Base-by-base conservation (phyloP, 83 land plant species). In the Thuja plicata region DNA sequence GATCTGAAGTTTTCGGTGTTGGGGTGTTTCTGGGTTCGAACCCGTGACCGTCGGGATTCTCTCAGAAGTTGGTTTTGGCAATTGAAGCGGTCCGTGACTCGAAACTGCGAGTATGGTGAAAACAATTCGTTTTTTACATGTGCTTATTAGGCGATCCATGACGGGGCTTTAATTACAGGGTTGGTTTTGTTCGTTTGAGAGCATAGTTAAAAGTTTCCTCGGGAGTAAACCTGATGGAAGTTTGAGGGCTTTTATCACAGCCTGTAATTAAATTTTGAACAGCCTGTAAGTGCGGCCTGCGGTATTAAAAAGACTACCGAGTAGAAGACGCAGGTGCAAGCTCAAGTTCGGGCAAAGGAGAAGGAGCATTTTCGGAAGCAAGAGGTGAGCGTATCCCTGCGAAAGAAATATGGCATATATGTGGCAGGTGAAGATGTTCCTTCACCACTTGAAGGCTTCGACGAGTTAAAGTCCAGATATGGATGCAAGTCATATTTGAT, bases 401-500 rank as follows among this genome's bases (percentile, higher is more conserved):
- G 97, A 55, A 98, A 98, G 96, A 94, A 94, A 87, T 89, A 91
- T 86, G 93, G 93, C 73, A 93, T 98, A 73, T 97, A 95, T 90
- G 93, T 96, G 3, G 87, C 95, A 66, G 99, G 99, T 73, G 90
- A 88, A 45, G 92, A 95, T 89, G 91, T 95, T 76, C 97, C 99
- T 32, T 86, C 94, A 21, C 99, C 99, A 38, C 95, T 98, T 73
- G 21, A 83, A 50, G 88, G 81, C 87, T 98, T 98, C 73, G 89
- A 88, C 11, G 94, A 98, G 70, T 88, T 98, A 85, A 92, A 88
- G 76, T 89, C 97, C 38, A 92, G 96, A 95, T 95, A 89, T 74
- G 88, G 92, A 37, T 98, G 99, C 89, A 91, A 94, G 54, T 54
- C 93, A 37, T 94, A 97, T 89, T 79, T 98, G 66, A 82, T 94